Conservation (phyloP, 495 filamentous ascomycete genomes). For the Penicillium malachiteum region DNA sequence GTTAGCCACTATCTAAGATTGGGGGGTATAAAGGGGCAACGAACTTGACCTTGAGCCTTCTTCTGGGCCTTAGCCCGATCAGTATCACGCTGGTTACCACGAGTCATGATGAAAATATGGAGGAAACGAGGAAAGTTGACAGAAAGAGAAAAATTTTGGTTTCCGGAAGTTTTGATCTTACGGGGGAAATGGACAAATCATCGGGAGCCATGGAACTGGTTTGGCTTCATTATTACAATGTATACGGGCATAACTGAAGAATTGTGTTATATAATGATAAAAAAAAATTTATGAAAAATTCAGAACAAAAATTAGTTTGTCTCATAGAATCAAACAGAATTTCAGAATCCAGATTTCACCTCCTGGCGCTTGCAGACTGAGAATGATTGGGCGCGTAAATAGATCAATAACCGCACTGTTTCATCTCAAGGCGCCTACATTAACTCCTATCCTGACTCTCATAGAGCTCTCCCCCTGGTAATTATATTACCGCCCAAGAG, state of each 20-base stretch:
- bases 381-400: constrained; percentile 20
- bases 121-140: not conserved
- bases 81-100: constrained; percentile 91
- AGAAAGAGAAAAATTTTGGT: not conserved
- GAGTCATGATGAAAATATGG: constrained; percentile 63
- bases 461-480: no score
- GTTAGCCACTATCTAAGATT: constrained; percentile 4
- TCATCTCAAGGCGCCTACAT: not conserved
- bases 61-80: constrained; percentile 80
- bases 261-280: no score
- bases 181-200: not conserved
- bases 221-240: no score
- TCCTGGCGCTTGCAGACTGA: constrained; percentile 6
- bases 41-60: constrained; percentile 51
- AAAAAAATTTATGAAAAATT: no score
- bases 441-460: no score
- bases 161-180: not conserved
- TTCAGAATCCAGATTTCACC: not conserved
- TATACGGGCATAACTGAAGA: no score
- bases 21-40: constrained; percentile 3
- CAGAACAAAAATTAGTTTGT: no score
- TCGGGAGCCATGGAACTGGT: not conserved
- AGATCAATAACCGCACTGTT: not conserved
- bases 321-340: no score
- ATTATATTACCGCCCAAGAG: not conserved